phyloP scores from a whole-genome alignment of 2,329 filamentous ascomycete genomes.

The Fusarium neocosmosporiellum region DNA sequence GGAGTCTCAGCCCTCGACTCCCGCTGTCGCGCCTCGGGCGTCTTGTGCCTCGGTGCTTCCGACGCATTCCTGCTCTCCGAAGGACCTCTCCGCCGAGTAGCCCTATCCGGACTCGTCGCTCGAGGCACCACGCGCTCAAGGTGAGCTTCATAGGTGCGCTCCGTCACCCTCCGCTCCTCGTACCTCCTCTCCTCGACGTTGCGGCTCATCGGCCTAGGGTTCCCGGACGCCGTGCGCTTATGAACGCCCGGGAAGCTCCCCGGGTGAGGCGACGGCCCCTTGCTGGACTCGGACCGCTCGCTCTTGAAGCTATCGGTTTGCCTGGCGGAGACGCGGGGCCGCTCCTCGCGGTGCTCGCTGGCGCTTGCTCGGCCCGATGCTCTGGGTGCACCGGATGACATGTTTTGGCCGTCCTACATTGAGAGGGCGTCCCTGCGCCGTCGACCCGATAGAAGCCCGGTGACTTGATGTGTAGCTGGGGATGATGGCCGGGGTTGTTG shows the following conservation, averaged over 20 bases:
- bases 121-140: slow-evolving; percentile 70
- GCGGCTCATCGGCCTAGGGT: slow-evolving; percentile 62
- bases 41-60: slow-evolving; percentile 55
- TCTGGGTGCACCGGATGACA: slow-evolving; percentile 56
- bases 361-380: slow-evolving; percentile 59
- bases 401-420: slow-evolving; percentile 52
- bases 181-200: slow-evolving; percentile 55
- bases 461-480: not conserved
- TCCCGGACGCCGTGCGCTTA: slow-evolving; percentile 68
- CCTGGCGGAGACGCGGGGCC: slow-evolving; percentile 50
- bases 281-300: slow-evolving; percentile 52
- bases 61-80: slow-evolving; percentile 52
- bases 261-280: slow-evolving; percentile 50
- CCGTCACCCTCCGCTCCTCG: slow-evolving; percentile 66
- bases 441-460: not conserved
- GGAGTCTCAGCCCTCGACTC: slow-evolving; percentile 60
- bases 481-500: slow-evolving; percentile 2
- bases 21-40: slow-evolving; percentile 57
- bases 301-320: slow-evolving; percentile 49
- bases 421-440: slow-evolving; percentile 23
- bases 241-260: slow-evolving; percentile 55
- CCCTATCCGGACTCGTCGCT: slow-evolving; percentile 68
- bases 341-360: slow-evolving; percentile 49
- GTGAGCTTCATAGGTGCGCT: slow-evolving; percentile 68
- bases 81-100: slow-evolving; percentile 55